Conservation (phyloP, 2,329 filamentous ascomycete species). For the Diaporthe ilicicola region DNA sequence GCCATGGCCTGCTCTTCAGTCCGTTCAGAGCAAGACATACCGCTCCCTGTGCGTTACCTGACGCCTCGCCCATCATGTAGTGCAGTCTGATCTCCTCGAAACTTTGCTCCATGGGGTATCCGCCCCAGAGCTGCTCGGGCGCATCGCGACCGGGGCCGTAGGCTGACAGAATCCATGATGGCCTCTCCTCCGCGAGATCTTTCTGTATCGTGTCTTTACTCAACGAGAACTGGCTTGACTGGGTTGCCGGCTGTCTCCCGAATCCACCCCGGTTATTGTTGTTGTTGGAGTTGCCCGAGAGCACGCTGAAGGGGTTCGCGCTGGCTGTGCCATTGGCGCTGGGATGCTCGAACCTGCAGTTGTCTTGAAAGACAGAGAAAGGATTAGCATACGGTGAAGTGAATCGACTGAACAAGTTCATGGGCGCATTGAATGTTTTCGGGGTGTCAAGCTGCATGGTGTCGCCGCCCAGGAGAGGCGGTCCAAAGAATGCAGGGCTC, state of each 20-base stretch:
- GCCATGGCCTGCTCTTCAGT: constrained; percentile 32
- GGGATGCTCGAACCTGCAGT: constrained; percentile 64
- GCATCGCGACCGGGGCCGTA: constrained; percentile 83
- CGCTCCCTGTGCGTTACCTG: constrained; percentile 66
- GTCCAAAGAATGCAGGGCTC: not conserved
- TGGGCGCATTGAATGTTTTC: not conserved
- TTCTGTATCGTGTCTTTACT: constrained; percentile 66
- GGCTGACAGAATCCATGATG: constrained; percentile 85
- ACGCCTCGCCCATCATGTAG: constrained; percentile 67
- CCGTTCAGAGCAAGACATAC: constrained; percentile 46
- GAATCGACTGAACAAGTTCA: not conserved
- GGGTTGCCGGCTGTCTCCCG: constrained; percentile 32
- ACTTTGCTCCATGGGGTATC: constrained; percentile 80
- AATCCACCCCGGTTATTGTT: constrained; percentile 58
- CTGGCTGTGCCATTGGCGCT: constrained; percentile 43
- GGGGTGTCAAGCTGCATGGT: constrained; percentile 14
- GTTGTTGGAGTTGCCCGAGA: constrained; percentile 31
- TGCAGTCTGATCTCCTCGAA: constrained; percentile 87
- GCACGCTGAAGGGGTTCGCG: constrained; percentile 40
- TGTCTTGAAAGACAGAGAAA: constrained; percentile 47
- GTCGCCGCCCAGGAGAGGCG: not conserved
- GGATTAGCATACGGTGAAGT: constrained; percentile 5
- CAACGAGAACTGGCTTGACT: constrained; percentile 56
- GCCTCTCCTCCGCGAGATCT: constrained; percentile 76
- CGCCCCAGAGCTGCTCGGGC: constrained; percentile 85